A percentile compares a stretch with the other conserved stretches of the same genome.
Evolutionary conservation across 1,139 yeast genomes (phyloP).

Genomic region (Debaryomyces subglobosus): DNA sequence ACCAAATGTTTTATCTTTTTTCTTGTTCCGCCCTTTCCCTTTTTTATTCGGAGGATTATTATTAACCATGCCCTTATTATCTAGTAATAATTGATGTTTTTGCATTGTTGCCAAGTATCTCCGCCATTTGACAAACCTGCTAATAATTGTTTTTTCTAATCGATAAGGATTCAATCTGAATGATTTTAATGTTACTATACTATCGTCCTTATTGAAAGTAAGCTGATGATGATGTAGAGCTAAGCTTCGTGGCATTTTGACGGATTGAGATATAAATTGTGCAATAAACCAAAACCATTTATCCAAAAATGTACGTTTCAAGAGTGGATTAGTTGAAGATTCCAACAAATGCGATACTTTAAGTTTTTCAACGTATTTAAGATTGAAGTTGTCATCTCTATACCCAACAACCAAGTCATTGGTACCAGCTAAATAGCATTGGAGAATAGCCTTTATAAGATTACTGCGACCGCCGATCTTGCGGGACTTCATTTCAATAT

Average conservation of each 20-base stretch:
- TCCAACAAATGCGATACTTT: constrained; percentile 6
- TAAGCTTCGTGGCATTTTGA: background rate
- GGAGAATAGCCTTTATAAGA: constrained; percentile 9
- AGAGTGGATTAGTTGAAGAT: background rate
- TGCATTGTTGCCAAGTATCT: background rate
- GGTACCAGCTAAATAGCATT: constrained; percentile 14
- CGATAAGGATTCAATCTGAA: constrained; percentile 1
- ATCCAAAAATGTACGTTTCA: constrained; percentile 8
- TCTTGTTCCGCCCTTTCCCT: background rate
- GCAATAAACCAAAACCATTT: constrained; percentile 14
- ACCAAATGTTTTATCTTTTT: background rate
- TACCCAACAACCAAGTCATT: constrained; percentile 11
- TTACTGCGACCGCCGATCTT: background rate
- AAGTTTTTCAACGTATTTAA: constrained; percentile 8
- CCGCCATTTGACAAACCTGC: constrained; percentile 7
- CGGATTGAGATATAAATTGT: constrained; percentile 8
- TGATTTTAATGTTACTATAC: background rate
- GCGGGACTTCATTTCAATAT: constrained; percentile 13
- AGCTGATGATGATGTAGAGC: background rate
- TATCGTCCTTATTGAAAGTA: background rate
- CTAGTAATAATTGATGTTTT: background rate
- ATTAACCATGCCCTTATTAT: background rate
- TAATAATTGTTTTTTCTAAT: constrained; percentile 4
- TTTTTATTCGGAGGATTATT: background rate
- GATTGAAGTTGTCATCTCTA: constrained; percentile 10